Base-by-base conservation (phyloP, 1,139 yeast genomes). In the Yamadazyma triangularis region DNA sequence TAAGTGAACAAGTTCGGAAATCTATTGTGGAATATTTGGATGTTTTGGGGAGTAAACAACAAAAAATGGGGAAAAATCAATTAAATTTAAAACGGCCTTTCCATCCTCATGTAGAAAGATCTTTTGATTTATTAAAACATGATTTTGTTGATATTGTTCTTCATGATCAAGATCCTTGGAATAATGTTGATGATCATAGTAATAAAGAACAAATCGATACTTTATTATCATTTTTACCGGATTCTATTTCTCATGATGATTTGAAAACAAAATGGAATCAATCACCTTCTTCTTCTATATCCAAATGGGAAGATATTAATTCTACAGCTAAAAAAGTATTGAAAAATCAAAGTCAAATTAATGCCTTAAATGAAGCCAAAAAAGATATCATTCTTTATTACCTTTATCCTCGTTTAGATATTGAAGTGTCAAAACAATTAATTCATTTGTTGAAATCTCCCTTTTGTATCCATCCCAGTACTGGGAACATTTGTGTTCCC, bases 401-500 rank as follows among this genome's bases (percentile, higher is more conserved):
- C 41, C 60, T 88, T 64, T 91, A 89, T 53, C 98, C 99, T 18
- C 73, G 96, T 45, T 66, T 91, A 41, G 99, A 91, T 73, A 78
- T 84, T 32, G 95, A 89, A 55, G 99, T 91, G 25, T 84, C 98
- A 8, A 74, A 82, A 44, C 95, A 85, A 54, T 68, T 89, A 45
- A 86, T 80, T 57, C 99, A 91, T 64, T 79, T 91, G 61, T 73
- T 91, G 48, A 91, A 91, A 53, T 84, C 97, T 1, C 99, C 99
- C n/a, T 91, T 93, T 56, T 91, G 97, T 64, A 80, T 91, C 29
- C 99, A 91, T 53, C 99, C 99, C 1, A 80, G 88, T 5, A 93
- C 99, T 0, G 97, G 96, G n/a, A 84, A 88, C 46, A 85, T 91
- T 4, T 91, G 98, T 75, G 96, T 93, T 6, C 96, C 98, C 0